Evolutionary conservation across 352 stramenopile genomes (phyloP), one percentile per base, ranked within the genome.

Genomic region (Porosira glacialis): DNA sequence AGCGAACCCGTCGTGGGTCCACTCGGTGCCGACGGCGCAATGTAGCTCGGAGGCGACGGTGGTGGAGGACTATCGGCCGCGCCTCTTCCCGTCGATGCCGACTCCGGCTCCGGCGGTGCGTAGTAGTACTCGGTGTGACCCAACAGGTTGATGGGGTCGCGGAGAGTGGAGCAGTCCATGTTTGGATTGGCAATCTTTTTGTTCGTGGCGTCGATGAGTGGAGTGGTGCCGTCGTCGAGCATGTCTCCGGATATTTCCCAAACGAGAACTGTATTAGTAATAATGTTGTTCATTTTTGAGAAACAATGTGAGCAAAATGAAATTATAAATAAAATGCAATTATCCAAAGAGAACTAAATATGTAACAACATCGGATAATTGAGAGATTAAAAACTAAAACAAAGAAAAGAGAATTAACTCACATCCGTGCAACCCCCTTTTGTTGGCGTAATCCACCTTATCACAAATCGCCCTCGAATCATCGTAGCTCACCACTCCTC

Each of bases 171-270:
- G 38, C 70, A 78, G 38, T 78, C 51, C 13, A 78, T 22, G 35
- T 51, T 57, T 0, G 64, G 55, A 38, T 84, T 39, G 8, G 48
- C 43, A 1, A 84, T 51, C 22, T 67, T 77, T 21, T 24, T 22
- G 17, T 78, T 78, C 11, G 55, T 41, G 21, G 66, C 61, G 52
- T 84, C 75, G 2, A 84, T 55, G 1, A 80, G 56, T 28, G 70
- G 75, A 1, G 70, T 84, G 15, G 61, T 69, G 0, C 64, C 36
- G 67, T 80, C 70, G 15, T 41, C 30, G 36, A 75, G 57, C 10
- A 80, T 15, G 45, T 75, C 70, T 24, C 59, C 64, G 31, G 22
- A 49, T n/a, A 75, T 13, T 19, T 65, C 67, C 60, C 59, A 79
- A 47, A 79, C 70, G 21, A 77, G 61, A 39, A n/a, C 48, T 28